Conservation (phyloP, 1,284 basidiomycete species). For the Crocinoboletus sp. region DNA sequence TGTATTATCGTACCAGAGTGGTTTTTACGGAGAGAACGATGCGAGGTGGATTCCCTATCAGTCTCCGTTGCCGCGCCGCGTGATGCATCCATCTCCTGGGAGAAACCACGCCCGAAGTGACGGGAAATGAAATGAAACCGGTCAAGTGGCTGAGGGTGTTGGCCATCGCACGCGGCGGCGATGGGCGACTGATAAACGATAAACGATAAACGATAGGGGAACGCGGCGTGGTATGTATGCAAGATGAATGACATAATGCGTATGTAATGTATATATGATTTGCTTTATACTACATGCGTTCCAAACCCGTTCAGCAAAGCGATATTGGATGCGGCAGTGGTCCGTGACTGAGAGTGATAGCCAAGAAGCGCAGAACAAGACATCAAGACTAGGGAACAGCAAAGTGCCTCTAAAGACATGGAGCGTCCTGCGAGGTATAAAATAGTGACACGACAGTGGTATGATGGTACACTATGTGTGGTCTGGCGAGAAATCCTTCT, state of each 20-base stretch:
- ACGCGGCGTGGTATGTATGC: slow-evolving; percentile 14
- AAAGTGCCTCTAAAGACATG: slow-evolving; percentile 3
- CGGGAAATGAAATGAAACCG: slow-evolving; percentile 16
- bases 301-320: slow-evolving; percentile 26
- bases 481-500: slow-evolving; percentile 7
- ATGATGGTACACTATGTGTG: slow-evolving; percentile 18
- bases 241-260: slow-evolving; percentile 19
- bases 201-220: too few relatives aligned
- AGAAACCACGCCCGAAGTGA: slow-evolving; percentile 3
- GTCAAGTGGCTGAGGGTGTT: slow-evolving; percentile 4
- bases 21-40: too few relatives aligned
- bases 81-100: neutral
- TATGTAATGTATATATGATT: slow-evolving; percentile 27
- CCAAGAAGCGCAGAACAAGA: slow-evolving; percentile 29
- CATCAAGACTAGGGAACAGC: slow-evolving; percentile 19
- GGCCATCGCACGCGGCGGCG: neutral
- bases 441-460: slow-evolving; percentile 9
- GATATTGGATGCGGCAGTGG: slow-evolving; percentile 21
- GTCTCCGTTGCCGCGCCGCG: too few relatives aligned
- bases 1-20: too few relatives aligned
- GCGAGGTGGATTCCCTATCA: too few relatives aligned
- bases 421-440: slow-evolving; percentile 6
- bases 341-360: slow-evolving; percentile 20
- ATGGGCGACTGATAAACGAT: slow-evolving; percentile 5
- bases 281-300: slow-evolving; percentile 30